Evolutionary conservation across 148 eudicot genomes (phyloP).

Genomic region (Diospyros kaki): DNA sequence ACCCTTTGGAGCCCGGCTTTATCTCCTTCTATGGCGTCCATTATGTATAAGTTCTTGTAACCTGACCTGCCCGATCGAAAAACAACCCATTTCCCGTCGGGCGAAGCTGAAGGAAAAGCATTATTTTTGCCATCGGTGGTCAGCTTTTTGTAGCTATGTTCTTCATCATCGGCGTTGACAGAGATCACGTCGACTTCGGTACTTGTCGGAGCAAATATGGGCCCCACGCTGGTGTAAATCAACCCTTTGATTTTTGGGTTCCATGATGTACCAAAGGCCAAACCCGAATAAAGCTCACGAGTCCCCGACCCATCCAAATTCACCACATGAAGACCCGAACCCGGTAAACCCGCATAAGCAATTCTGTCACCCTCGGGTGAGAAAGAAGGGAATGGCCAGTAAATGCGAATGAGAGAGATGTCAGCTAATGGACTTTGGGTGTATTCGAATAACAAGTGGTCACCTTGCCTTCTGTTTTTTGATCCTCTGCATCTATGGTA

Average conservation of each 20-base stretch:
- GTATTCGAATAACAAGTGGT: slow-evolving; percentile 44
- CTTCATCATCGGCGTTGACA: slow-evolving; percentile 21
- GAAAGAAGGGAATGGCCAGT: slow-evolving; percentile 66
- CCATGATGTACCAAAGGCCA: slow-evolving; percentile 64
- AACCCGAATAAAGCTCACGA: slow-evolving; percentile 34
- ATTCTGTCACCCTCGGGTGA: slow-evolving; percentile 54
- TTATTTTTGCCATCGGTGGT: slow-evolving; percentile 54
- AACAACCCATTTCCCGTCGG: slow-evolving; percentile 67
- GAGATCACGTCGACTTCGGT: slow-evolving; percentile 41
- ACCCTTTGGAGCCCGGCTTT: slow-evolving; percentile 46
- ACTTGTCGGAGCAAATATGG: slow-evolving; percentile 49
- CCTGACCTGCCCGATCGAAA: slow-evolving; percentile 84
- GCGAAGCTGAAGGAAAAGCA: slow-evolving; percentile 79
- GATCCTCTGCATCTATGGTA: slow-evolving; percentile 75
- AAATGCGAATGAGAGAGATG: slow-evolving; percentile 46
- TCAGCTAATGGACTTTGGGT: slow-evolving; percentile 35
- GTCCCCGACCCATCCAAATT: slow-evolving; percentile 65
- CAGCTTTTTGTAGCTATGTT: slow-evolving; percentile 40
- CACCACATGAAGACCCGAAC: slow-evolving; percentile 46
- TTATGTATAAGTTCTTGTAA: slow-evolving; percentile 63
- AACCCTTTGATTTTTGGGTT: slow-evolving; percentile 48
- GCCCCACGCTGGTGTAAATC: slow-evolving; percentile 56
- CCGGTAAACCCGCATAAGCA: slow-evolving; percentile 38
- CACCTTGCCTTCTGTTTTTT: slow-evolving; percentile 8
- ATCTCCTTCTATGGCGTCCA: slow-evolving; percentile 66